phyloP scores from a whole-genome alignment of 352 stramenopile species.

The Phytophthora pinifolia region DNA sequence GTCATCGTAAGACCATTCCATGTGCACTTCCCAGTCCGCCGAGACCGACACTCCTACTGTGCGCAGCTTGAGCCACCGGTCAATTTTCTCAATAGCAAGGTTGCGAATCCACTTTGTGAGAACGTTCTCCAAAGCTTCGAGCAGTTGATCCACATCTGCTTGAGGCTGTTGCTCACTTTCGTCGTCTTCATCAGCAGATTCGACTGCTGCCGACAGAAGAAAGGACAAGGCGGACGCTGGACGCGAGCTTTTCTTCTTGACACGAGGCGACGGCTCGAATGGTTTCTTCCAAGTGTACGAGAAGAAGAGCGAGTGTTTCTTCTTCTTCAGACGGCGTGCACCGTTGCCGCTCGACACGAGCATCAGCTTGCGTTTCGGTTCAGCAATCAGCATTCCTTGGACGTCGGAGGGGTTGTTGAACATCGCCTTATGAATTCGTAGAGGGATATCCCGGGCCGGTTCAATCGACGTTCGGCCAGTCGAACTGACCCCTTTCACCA shows the following conservation, averaged over 20 bases:
- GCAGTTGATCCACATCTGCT: constrained; percentile 54
- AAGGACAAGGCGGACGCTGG: constrained; percentile 78
- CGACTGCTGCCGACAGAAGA: constrained; percentile 65
- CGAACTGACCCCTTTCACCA: constrained; percentile 36
- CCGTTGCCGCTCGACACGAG: constrained; percentile 68
- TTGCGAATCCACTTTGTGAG: constrained; percentile 72
- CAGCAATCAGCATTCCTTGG: constrained; percentile 74
- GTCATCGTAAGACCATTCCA: constrained; percentile 87
- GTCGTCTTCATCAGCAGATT: constrained; percentile 78
- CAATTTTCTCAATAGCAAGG: constrained; percentile 55
- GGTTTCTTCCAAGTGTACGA: constrained; percentile 85
- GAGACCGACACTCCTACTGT: constrained; percentile 69
- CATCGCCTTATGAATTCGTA: constrained; percentile 86
- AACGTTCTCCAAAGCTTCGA: constrained; percentile 42
- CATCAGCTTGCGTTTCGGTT: constrained; percentile 82
- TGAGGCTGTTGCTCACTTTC: constrained; percentile 66
- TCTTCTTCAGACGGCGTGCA: constrained; percentile 81
- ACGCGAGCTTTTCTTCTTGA: constrained; percentile 74
- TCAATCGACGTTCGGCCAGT: constrained; percentile 41
- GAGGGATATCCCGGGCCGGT: constrained; percentile 50
- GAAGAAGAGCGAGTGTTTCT: constrained; percentile 79
- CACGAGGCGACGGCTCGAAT: constrained; percentile 50
- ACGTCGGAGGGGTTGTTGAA: constrained; percentile 80
- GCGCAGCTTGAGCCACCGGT: constrained; percentile 75
- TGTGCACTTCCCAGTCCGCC: constrained; percentile 75